Conservation (phyloP, 352 stramenopile genomes). For the Plasmopara muralis region DNA sequence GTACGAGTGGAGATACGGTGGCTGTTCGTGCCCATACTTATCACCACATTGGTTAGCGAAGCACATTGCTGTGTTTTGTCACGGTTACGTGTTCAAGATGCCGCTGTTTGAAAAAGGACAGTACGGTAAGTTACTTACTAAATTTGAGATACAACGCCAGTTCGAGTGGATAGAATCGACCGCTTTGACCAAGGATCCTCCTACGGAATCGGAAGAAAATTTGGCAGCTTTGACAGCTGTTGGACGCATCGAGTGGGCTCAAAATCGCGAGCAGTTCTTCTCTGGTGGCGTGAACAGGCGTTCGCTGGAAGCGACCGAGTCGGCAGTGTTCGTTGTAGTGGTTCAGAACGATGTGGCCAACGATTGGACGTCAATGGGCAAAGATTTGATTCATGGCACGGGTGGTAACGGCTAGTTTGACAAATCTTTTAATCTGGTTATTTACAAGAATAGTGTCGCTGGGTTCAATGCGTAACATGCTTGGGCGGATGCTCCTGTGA, state of each 20-base stretch:
- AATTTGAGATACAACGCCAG: slow-evolving; percentile 77
- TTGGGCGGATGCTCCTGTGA: slow-evolving; percentile 85
- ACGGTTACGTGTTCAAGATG: slow-evolving; percentile 86
- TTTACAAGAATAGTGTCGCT: slow-evolving; percentile 92
- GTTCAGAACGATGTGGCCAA: slow-evolving; percentile 55
- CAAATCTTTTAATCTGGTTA: slow-evolving; percentile 95
- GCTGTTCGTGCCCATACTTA: too few relatives aligned
- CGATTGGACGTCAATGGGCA: slow-evolving; percentile 64
- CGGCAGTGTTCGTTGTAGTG: slow-evolving; percentile 68
- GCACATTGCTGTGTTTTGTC: slow-evolving; percentile 83
- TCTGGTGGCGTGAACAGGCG: slow-evolving; percentile 83
- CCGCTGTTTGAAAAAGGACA: slow-evolving; percentile 76
- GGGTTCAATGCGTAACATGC: slow-evolving; percentile 94
- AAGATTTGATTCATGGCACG: slow-evolving; percentile 75
- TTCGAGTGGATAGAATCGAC: slow-evolving; percentile 64
- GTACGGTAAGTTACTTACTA: slow-evolving; percentile 61
- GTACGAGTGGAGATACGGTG: too few relatives aligned
- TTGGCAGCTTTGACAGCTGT: slow-evolving; percentile 75
- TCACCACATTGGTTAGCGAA: slow-evolving; percentile 21
- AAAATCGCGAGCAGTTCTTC: slow-evolving; percentile 86
- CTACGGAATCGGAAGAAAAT: slow-evolving; percentile 38
- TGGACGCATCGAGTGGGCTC: slow-evolving; percentile 82
- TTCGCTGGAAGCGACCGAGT: slow-evolving; percentile 73
- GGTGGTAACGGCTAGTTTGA: slow-evolving; percentile 96
- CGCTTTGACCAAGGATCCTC: slow-evolving; percentile 28